These are phyloP conservation scores for Dipodascus albidus DNA, from an alignment of 805 yeast species.

Conservation along the genomic window DNA sequence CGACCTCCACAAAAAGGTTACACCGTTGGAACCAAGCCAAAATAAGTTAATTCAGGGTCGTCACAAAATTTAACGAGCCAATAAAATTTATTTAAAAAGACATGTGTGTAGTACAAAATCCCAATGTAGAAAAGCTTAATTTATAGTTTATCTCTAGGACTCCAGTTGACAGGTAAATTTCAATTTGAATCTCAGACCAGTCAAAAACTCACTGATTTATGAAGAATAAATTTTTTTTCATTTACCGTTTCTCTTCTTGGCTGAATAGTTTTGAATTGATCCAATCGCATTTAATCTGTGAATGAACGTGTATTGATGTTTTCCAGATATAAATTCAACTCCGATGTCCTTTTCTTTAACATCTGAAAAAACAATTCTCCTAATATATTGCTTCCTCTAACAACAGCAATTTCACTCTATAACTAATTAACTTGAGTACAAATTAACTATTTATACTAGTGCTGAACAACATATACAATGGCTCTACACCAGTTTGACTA, in stretches of 20 bases:
- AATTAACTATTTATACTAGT: too few species aligned
- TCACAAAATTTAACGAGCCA: not conserved
- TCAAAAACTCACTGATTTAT: too few species aligned
- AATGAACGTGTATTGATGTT: not conserved
- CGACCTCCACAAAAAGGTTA: not conserved
- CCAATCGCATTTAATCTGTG: not conserved
- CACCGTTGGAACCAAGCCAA: not conserved
- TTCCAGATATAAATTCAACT: too few species aligned
- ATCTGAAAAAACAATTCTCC: too few species aligned
- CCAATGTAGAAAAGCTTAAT: not conserved
- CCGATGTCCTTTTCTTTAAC: not conserved
- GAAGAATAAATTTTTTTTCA: not conserved
- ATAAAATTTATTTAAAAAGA: too few species aligned
- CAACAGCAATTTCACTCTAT: too few species aligned
- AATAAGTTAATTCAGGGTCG: not conserved
- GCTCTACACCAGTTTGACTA: constrained; percentile 38
- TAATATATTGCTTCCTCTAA: too few species aligned
- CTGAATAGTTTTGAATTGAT: not conserved
- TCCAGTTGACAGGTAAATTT: not conserved
- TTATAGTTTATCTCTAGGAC: not conserved
- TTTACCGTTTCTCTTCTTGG: not conserved
- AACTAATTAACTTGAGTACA: too few species aligned
- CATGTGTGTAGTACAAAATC: not conserved
- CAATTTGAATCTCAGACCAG: not conserved
- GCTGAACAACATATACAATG: too few species aligned